phyloP scores from a whole-genome alignment of 176 grass and related monocot genomes.

The Zoysia pacifica region DNA sequence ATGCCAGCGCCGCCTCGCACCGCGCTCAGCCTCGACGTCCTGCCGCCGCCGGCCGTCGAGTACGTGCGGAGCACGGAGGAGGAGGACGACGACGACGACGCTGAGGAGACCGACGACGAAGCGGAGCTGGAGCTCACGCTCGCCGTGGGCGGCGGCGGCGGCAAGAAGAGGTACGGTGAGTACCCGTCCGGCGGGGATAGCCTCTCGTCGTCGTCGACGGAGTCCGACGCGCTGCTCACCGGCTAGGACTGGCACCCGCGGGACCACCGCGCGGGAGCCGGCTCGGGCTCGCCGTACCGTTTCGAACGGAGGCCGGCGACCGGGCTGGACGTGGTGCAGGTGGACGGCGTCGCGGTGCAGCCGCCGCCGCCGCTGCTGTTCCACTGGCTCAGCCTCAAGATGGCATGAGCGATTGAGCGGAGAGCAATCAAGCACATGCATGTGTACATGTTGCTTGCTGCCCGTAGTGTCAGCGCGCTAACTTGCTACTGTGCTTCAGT shows the following conservation, averaged over 20 bases:
- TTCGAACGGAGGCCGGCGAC: slow-evolving; percentile 26
- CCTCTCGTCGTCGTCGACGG: slow-evolving; percentile 72
- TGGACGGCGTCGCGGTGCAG: slow-evolving; percentile 44
- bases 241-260: slow-evolving; percentile 46
- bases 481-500: slow-evolving; percentile 25
- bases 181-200: slow-evolving; percentile 48
- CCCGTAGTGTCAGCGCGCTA: slow-evolving; percentile 20
- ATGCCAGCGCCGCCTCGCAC: slow-evolving; percentile 24
- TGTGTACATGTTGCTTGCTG: slow-evolving; percentile 12
- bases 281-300: slow-evolving; percentile 35
- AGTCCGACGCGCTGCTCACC: slow-evolving; percentile 46
- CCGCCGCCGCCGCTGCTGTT: slow-evolving; percentile 49
- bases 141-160: slow-evolving; percentile 42
- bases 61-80: slow-evolving; percentile 56
- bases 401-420: slow-evolving; percentile 56
- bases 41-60: slow-evolving; percentile 47
- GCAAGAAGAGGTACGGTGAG: slow-evolving; percentile 59
- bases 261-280: slow-evolving; percentile 2
- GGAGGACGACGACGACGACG: neutral
- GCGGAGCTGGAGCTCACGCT: slow-evolving; percentile 68
- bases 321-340: slow-evolving; percentile 38
- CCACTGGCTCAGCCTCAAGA: slow-evolving; percentile 72
- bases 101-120: slow-evolving; percentile 53
- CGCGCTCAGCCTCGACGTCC: slow-evolving; percentile 53
- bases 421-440: neutral